Evolutionary conservation across 768 basidiomycete genomes (phyloP).

Genomic region (Termitomyces sp.): DNA sequence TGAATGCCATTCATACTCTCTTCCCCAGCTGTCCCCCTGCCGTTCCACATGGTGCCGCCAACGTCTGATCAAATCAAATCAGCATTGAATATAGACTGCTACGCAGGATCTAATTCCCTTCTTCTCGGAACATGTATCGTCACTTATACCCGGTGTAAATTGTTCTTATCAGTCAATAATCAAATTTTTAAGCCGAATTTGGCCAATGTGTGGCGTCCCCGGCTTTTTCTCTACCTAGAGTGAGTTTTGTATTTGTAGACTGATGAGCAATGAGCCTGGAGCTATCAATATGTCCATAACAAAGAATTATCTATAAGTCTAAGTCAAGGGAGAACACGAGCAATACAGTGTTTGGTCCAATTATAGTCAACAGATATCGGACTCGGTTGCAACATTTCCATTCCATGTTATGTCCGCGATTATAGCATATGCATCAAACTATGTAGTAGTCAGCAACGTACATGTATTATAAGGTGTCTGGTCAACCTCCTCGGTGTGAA

Average conservation of each 20-base stretch:
- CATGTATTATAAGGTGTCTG: no score
- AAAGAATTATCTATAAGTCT: no score
- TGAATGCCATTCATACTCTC: constrained; percentile 5
- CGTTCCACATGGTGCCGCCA: constrained; percentile 5
- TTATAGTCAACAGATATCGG: no score
- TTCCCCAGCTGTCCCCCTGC: constrained; percentile 7
- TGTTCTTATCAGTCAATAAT: neutral
- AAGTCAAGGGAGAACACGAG: no score
- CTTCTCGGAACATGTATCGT: neutral
- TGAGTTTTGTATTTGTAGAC: neutral
- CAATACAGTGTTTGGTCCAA: no score
- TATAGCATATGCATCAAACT: no score
- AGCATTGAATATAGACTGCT: no score
- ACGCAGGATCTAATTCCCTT: neutral
- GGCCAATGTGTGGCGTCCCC: neutral
- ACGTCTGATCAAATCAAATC: neutral
- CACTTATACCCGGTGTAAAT: neutral
- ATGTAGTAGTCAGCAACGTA: no score
- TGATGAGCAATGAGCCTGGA: neutral
- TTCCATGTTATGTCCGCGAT: no score
- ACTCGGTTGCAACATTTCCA: no score
- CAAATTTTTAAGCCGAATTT: neutral
- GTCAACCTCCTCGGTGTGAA: no score
- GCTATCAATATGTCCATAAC: neutral
- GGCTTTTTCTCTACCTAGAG: neutral